Evolutionary conservation across 2,329 filamentous ascomycete genomes (phyloP), one percentile per base, ranked within the genome.

Genomic region (Plenodomus tracheiphilus): DNA sequence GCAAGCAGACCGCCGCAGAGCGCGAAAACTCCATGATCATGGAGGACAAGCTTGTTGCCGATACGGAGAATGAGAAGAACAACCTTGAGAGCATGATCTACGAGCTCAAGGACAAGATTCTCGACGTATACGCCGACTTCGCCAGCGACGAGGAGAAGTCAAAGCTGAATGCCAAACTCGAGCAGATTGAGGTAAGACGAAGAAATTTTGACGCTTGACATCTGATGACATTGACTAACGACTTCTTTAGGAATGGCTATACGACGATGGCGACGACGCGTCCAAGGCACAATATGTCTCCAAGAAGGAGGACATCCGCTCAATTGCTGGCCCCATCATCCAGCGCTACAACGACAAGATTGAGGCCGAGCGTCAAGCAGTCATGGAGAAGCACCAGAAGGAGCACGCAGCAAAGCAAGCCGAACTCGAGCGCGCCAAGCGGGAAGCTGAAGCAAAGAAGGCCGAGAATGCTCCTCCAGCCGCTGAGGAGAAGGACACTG

Each of bases 31-130:
- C 85, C 64, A 97, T 99, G 94, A 85, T 91, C 64, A 93, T 96
- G 85, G 91, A 97, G 76, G 94, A 99, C 79, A 99, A 97, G 84
- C 87, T 97, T 49, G 92, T 99, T 47, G 90, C 89, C 64, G 94
- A 97, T 74, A 99, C 94, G 32, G 94, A 97, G 73, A 91, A 97
- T 81, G 96, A 96, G 85, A 99, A 97, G 90, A 99, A 99, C 80
- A 93, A 97, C 78, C 89, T 99, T 45, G 94, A 99, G 82, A 86
- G 90, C 19, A 96, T 88, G 78, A 97, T 97, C 77, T 99, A 99
- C 78, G 92, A 97, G 68, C 83, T 96, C 71, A 89, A 93, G 65
- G 91, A 91, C 77, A 97, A 97, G 85, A 84, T 97, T 43, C 91
- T 97, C 61, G 91, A 95, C 66, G 84, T 91, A 63, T 97, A 95